A percentile compares a stretch with the other conserved stretches of the same genome.
Evolutionary conservation across 2,329 filamentous ascomycete genomes (phyloP).

Genomic region (Plenodomus biglobosus): DNA sequence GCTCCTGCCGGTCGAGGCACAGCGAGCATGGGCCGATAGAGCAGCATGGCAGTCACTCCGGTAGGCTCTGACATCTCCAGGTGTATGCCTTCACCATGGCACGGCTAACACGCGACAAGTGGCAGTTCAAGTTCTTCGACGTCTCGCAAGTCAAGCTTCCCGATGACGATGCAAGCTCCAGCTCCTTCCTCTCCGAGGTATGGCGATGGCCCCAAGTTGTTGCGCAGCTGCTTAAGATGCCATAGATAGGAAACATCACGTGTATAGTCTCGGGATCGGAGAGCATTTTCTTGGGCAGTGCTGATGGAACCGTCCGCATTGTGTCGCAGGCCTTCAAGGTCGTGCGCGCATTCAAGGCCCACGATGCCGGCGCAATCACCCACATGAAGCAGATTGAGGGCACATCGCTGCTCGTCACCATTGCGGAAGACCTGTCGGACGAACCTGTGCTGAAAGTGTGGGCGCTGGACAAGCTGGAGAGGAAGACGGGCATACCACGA

Average conservation of each 20-base stretch:
- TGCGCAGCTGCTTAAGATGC: conserved; percentile 28
- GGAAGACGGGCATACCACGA: conserved; percentile 86
- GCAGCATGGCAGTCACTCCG: conserved; percentile 48
- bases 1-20: conserved; percentile 21
- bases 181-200: conserved; percentile 76
- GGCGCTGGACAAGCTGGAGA: conserved; percentile 90
- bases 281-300: conserved; percentile 84
- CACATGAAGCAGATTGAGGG: conserved; percentile 91
- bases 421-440: conserved; percentile 81
- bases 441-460: conserved; percentile 96
- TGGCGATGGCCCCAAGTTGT: conserved; percentile 38
- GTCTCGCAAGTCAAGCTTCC: conserved; percentile 78
- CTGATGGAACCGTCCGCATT: conserved; percentile 84
- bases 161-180: conserved; percentile 64
- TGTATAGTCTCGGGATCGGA: conserved; percentile 84
- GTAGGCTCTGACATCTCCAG: conserved; percentile 23
- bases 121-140: conserved; percentile 99
- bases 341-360: conserved; percentile 80
- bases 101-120: conserved; percentile 57
- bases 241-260: conserved; percentile 66
- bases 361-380: conserved; percentile 77
- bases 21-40: conserved; percentile 31
- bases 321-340: conserved; percentile 86
- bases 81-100: no score
- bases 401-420: conserved; percentile 81